Conservation (phyloP, 2,329 filamentous ascomycete genomes). For the Aspergillus sp. region DNA sequence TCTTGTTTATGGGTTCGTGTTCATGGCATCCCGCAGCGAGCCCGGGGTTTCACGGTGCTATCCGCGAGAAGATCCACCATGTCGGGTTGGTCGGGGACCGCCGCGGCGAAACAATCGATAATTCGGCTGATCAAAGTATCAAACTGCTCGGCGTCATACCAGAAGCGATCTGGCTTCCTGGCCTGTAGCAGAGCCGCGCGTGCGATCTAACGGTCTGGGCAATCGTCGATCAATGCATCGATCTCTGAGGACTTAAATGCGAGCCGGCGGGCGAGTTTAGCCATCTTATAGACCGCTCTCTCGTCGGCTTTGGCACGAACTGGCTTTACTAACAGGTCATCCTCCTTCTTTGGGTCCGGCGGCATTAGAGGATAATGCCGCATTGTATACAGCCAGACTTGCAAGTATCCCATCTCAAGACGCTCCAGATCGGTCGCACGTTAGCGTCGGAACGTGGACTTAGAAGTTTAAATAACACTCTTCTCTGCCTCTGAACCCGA, state of each 20-base stretch:
- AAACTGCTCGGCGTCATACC: conserved; percentile 10
- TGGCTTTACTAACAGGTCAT: conserved; percentile 7
- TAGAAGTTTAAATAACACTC: not conserved
- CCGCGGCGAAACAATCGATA: conserved; percentile 10
- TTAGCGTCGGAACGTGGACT: conserved; percentile 9
- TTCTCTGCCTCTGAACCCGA: conserved; percentile 8
- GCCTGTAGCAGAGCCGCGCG: conserved; percentile 11
- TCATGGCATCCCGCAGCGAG: conserved; percentile 9
- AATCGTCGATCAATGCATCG: conserved; percentile 7
- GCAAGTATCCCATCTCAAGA: conserved; percentile 12
- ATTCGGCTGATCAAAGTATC: conserved; percentile 11
- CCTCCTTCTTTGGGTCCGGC: conserved; percentile 7
- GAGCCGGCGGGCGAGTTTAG: conserved; percentile 11
- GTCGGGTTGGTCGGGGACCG: conserved; percentile 7
- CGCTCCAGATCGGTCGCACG: conserved; percentile 5
- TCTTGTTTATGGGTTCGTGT: conserved; percentile 10
- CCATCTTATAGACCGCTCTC: conserved; percentile 13
- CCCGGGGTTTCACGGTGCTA: conserved; percentile 6
- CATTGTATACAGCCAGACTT: conserved; percentile 24
- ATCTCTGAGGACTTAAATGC: conserved; percentile 13
- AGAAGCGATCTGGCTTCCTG: conserved; percentile 10
- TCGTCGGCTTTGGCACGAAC: conserved; percentile 9
- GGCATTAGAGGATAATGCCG: conserved; percentile 17
- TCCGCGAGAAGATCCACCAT: conserved; percentile 6
- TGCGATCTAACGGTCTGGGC: conserved; percentile 12